Percentiles rank a stretch among this genome's conserved stretches.
phyloP scores from a whole-genome alignment of 495 filamentous ascomycete genomes.

The Penicillium ucsense region DNA sequence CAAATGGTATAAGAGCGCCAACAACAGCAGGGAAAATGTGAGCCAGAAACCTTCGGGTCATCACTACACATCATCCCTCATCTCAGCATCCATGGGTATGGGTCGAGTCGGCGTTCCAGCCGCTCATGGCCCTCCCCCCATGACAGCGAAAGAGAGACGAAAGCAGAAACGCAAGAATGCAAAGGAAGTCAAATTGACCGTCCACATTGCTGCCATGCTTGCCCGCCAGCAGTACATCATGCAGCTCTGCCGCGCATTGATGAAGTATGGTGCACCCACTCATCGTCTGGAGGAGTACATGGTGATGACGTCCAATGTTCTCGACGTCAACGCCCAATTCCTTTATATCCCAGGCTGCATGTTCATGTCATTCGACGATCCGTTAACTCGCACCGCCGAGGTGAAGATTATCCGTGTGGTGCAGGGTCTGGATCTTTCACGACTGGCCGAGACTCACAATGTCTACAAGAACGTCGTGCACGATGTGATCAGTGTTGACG shows the following conservation, averaged over 20 bases:
- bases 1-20: constrained; percentile 25
- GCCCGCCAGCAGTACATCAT: constrained; percentile 73
- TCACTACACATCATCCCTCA: constrained; percentile 21
- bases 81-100: constrained; percentile 21
- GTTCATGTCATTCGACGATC: constrained; percentile 89
- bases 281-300: constrained; percentile 75
- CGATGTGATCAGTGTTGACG: constrained; percentile 67
- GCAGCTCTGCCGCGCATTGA: constrained; percentile 77
- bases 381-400: constrained; percentile 75
- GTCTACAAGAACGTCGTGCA: constrained; percentile 92
- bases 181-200: constrained; percentile 64
- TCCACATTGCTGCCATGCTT: constrained; percentile 72
- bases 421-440: constrained; percentile 74
- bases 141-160: constrained; percentile 14
- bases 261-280: constrained; percentile 69
- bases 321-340: constrained; percentile 82
- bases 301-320: constrained; percentile 74
- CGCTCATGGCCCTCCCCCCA: constrained; percentile 16
- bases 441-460: constrained; percentile 69
- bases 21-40: constrained; percentile 4
- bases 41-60: constrained; percentile 4
- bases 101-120: constrained; percentile 17
- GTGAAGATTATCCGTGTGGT: constrained; percentile 69
- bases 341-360: constrained; percentile 86
- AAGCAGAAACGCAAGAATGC: constrained; percentile 20